Percentiles rank a stretch among this genome's conserved stretches.
Conservation (phyloP, 371 early-diverging fungal genomes). For the Rhizopus microsporus region DNA sequence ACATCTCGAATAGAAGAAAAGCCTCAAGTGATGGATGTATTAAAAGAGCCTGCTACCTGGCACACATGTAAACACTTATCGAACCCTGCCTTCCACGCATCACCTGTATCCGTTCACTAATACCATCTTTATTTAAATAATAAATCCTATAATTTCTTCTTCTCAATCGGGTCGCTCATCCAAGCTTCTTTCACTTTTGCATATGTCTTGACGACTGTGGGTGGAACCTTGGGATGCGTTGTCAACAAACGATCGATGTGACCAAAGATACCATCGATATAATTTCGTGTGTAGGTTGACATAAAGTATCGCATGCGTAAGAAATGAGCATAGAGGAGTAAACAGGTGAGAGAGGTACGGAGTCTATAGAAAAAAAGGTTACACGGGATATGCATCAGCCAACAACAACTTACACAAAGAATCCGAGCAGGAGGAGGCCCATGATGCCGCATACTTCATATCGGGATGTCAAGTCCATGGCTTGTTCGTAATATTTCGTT, state of each 20-base stretch:
- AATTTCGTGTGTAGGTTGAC: constrained; percentile 17
- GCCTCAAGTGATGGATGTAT: background rate
- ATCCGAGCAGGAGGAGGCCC: constrained; percentile 62
- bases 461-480: constrained; percentile 65
- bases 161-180: background rate
- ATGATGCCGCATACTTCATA: constrained; percentile 76
- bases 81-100: constrained; percentile 15
- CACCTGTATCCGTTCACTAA: constrained; percentile 27
- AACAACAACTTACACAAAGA: constrained; percentile 51
- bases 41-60: no score
- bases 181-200: constrained; percentile 11
- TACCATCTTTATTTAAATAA: background rate
- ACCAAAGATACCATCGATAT: constrained; percentile 1
- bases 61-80: background rate
- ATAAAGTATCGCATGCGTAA: constrained; percentile 72
- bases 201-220: constrained; percentile 22
- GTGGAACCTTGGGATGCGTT: constrained; percentile 28
- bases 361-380: constrained; percentile 25
- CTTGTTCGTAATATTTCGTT: constrained; percentile 57
- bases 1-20: background rate
- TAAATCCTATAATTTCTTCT: constrained; percentile 5
- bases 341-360: constrained; percentile 68
- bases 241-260: constrained; percentile 13
- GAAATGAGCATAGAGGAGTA: constrained; percentile 75
- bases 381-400: background rate